Conservation (phyloP, 2,329 filamentous ascomycete species). For the Cytospora schulzeri region DNA sequence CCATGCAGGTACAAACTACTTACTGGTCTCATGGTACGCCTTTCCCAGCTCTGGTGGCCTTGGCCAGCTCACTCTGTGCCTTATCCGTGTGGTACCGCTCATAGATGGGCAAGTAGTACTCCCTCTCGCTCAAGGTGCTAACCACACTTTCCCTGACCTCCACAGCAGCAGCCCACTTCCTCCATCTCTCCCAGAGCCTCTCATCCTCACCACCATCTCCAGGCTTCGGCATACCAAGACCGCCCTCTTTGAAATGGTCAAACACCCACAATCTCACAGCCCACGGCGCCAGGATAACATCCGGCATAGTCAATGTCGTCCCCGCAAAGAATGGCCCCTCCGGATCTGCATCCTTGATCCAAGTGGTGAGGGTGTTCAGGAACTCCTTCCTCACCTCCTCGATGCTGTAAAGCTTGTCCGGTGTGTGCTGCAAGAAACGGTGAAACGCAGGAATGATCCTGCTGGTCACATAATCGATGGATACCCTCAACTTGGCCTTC, state of each 20-base stretch:
- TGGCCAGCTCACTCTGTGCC: constrained; percentile 59
- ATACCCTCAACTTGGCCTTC: constrained; percentile 65
- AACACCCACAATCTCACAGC: constrained; percentile 69
- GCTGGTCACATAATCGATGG: constrained; percentile 70
- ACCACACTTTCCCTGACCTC: constrained; percentile 60
- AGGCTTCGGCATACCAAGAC: constrained; percentile 44
- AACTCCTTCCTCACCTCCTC: constrained; percentile 99
- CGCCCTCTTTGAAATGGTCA: constrained; percentile 68
- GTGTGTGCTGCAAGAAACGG: constrained; percentile 56
- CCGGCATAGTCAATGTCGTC: constrained; percentile 60
- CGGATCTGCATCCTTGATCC: constrained; percentile 53
- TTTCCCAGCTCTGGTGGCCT: constrained; percentile 62
- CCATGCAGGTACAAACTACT: too few species aligned
- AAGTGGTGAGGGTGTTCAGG: constrained; percentile 81
- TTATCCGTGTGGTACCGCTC: constrained; percentile 64
- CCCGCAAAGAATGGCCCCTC: constrained; percentile 67
- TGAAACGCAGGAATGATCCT: constrained; percentile 70
- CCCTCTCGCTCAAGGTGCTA: constrained; percentile 66
- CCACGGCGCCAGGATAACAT: constrained; percentile 72
- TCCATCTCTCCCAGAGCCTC: constrained; percentile 63
- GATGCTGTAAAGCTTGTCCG: constrained; percentile 73
- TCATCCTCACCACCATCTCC: constrained; percentile 52
- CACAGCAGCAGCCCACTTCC: constrained; percentile 62
- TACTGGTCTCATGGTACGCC: constrained; percentile 60
- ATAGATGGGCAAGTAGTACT: constrained; percentile 69